Conservation (phyloP, 345 rosid genomes). For the Melaleuca alternifolia region DNA sequence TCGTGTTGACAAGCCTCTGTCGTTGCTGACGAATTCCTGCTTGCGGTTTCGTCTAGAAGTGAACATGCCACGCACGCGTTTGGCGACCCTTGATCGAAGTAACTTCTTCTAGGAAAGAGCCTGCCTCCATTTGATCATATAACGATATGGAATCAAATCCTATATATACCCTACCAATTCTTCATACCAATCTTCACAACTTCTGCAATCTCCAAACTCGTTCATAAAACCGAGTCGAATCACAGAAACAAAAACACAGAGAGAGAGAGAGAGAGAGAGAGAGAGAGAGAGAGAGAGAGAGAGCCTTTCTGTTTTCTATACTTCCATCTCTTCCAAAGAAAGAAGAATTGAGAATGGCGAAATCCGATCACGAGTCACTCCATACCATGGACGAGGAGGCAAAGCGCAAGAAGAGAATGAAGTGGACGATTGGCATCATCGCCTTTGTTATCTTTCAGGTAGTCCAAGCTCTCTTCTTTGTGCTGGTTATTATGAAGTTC, state of each 20-base stretch:
- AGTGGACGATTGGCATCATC: not conserved
- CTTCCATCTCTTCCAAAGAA: not conserved
- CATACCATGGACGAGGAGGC: not conserved
- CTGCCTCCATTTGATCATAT: not conserved
- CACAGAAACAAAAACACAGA: not conserved
- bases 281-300: not conserved
- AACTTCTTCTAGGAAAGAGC: not conserved
- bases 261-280: not conserved
- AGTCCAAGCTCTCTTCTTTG: constrained; percentile 1
- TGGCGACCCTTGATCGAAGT: not conserved
- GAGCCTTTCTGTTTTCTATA: not conserved
- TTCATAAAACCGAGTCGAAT: not conserved
- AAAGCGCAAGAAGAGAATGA: constrained; percentile 7
- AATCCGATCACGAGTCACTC: not conserved
- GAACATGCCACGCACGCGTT: not conserved
- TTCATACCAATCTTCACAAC: not conserved
- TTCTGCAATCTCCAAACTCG: not conserved
- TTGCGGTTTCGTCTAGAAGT: not conserved
- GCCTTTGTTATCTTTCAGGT: constrained; percentile 14
- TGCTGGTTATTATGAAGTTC: constrained; percentile 2
- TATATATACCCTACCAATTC: not conserved
- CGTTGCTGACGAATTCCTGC: not conserved
- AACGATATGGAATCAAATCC: not conserved
- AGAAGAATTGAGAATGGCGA: not conserved
- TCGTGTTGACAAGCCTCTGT: not conserved